A percentile compares a stretch with the other conserved stretches of the same genome.
These are phyloP conservation scores for Volvariella volvacea DNA, from an alignment of 1,284 basidiomycete species.

Conservation along the genomic window DNA sequence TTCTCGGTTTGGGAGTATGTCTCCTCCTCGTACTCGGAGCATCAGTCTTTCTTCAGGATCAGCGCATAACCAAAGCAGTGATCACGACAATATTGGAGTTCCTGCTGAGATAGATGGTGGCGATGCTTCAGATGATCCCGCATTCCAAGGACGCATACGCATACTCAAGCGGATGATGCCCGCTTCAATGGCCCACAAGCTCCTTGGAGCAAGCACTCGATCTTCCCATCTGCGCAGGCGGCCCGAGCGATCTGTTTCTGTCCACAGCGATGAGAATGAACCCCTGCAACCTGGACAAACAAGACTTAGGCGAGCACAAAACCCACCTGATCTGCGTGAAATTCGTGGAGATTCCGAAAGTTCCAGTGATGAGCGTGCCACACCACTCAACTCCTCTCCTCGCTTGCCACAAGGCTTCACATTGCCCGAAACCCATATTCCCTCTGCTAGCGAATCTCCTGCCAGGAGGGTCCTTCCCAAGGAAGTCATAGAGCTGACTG, in stretches of 20 bases:
- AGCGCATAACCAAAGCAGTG: no score
- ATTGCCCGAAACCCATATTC: neutral
- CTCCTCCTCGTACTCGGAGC: no score
- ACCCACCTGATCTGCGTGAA: slow-evolving; percentile 21
- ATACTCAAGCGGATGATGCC: slow-evolving; percentile 33
- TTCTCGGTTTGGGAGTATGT: no score
- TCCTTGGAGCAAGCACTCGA: slow-evolving; percentile 13
- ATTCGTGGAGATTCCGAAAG: slow-evolving; percentile 46
- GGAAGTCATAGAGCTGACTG: slow-evolving; percentile 20
- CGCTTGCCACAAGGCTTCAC: slow-evolving; percentile 4
- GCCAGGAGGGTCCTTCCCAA: neutral
- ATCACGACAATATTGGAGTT: slow-evolving; percentile 13
- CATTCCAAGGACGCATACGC: slow-evolving; percentile 1
- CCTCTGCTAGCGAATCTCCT: no score
- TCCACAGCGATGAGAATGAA: slow-evolving; percentile 22
- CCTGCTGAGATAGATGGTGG: slow-evolving; percentile 9
- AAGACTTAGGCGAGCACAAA: slow-evolving; percentile 22
- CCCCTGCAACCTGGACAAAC: slow-evolving; percentile 39
- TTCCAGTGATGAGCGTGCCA: slow-evolving; percentile 25
- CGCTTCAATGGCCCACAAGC: slow-evolving; percentile 30
- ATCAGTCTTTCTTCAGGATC: no score
- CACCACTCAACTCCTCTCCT: slow-evolving; percentile 5
- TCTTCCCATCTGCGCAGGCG: slow-evolving; percentile 7
- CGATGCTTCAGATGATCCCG: slow-evolving; percentile 9
- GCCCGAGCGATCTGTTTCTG: slow-evolving; percentile 13